Conservation (phyloP, 352 stramenopile species). For the Globisporangium polare region DNA sequence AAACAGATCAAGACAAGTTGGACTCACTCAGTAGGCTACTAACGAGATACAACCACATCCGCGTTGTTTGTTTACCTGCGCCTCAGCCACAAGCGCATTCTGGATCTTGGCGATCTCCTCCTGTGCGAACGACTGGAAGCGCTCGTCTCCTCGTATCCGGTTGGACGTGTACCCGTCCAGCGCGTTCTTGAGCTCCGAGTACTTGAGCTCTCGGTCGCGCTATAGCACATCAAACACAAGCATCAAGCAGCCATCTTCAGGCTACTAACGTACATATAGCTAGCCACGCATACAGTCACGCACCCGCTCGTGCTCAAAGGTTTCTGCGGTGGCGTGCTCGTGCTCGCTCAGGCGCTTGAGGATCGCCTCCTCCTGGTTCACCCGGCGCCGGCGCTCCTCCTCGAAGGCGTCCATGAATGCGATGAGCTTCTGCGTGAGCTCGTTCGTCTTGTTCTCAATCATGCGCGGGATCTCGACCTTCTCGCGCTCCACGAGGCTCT, state of each 20-base stretch:
- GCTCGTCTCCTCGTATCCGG: conserved; percentile 67
- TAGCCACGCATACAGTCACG: not conserved
- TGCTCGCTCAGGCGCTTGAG: conserved; percentile 91
- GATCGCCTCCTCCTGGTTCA: conserved; percentile 85
- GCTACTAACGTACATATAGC: not conserved
- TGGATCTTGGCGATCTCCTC: conserved; percentile 76
- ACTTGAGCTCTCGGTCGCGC: conserved; percentile 60
- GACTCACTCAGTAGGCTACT: not conserved
- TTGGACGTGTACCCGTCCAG: conserved; percentile 70
- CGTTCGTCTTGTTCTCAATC: conserved; percentile 88
- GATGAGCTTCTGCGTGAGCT: conserved; percentile 86
- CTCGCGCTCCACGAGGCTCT: conserved; percentile 80
- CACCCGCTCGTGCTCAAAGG: conserved; percentile 65
- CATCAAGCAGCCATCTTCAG: not conserved
- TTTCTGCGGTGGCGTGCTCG: conserved; percentile 67
- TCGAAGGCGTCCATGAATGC: conserved; percentile 89
- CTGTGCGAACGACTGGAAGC: conserved; percentile 68
- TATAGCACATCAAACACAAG: not conserved
- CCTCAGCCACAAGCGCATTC: conserved; percentile 66
- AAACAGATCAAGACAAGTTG: not conserved
- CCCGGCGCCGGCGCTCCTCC: conserved; percentile 75
- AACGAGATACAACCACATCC: no score
- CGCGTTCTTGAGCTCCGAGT: conserved; percentile 62
- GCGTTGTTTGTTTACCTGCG: conserved; percentile 29
- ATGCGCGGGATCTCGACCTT: conserved; percentile 86